Evolutionary conservation across 805 yeast genomes (phyloP), one percentile per base, ranked within the genome.

Genomic region (Myxozyma mucilagina): DNA sequence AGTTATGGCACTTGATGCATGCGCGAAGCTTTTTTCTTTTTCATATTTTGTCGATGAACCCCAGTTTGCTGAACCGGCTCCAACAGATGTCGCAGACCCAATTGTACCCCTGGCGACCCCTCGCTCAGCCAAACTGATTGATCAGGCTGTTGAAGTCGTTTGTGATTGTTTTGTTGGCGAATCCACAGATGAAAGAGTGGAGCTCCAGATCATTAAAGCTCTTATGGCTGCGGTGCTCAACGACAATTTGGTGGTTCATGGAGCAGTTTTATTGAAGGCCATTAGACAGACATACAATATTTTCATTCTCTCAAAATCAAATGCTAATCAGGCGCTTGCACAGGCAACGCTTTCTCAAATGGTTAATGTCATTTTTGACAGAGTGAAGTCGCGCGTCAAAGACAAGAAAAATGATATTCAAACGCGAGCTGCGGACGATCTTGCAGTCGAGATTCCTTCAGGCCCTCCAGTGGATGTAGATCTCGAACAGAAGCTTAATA

Each of bases 281-380:
- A 87, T 96, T 41, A 84, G 98, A 73, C 97, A 90, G 70, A 90
- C 93, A 32, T 94, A 94, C 77, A 92, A 91, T 72, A 89, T 96
- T 32, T 96, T 93, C 70, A 87, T 94, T 45, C 81, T 90, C 58
- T 90, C 97, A 0, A 79, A 88, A 61, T 85, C 87, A 18, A 84
- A 93, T 2, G 79, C 88, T 31, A 93, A 91, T 71, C 99, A 94
- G 75, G 89, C 91, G 0, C 86, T 92, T 61, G 98, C 99, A 0
- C 98, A 96, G 77, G 98, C 97, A 1, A 87, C 94, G 7, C 79
- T 94, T 66, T 89, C 96, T 2, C 99, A 94, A 75, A 87, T 93
- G 69, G 90, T 94, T 24, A 85, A 86, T 57, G 85, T 89, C 8
- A 87, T 92, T 10, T 94, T 90, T 76, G 96, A 89, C 64, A 83